These are phyloP conservation scores for Hortiboletus flavorubellus DNA, from an alignment of 768 basidiomycete species.

Conservation along the genomic window DNA sequence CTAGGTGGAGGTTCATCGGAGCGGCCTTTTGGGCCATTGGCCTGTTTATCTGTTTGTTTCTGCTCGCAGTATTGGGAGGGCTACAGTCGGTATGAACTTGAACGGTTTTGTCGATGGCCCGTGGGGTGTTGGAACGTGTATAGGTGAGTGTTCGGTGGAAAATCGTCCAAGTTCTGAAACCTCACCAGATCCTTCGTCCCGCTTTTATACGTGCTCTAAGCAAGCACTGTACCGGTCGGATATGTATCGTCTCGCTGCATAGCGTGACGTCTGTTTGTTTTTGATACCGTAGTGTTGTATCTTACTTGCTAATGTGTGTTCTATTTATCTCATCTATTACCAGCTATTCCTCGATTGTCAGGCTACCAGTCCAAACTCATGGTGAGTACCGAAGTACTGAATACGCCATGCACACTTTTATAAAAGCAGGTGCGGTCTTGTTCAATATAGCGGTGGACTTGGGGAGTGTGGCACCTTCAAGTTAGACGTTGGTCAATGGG, in stretches of 20 bases:
- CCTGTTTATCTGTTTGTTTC: conserved; percentile 29
- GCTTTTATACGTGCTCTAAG: neutral
- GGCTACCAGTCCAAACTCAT: neutral
- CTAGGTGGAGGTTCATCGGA: conserved; percentile 42
- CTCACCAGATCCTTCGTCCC: neutral
- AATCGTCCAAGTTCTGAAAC: neutral
- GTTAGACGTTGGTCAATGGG: neutral
- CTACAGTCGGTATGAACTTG: conserved; percentile 3
- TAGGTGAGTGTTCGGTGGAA: neutral
- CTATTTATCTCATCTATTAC: neutral
- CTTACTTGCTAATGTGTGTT: neutral
- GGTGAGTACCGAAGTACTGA: too few relatives aligned
- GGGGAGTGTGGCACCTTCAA: neutral
- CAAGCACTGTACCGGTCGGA: neutral
- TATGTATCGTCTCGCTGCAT: neutral
- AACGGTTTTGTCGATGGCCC: neutral
- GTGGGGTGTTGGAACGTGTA: neutral
- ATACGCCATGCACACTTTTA: too few relatives aligned
- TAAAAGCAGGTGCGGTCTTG: too few relatives aligned
- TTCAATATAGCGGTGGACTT: too few relatives aligned
- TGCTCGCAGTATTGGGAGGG: conserved; percentile 25
- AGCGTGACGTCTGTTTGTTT: neutral
- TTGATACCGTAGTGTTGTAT: neutral
- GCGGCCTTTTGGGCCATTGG: conserved; percentile 39
- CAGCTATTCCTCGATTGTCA: too few relatives aligned